These are phyloP conservation scores for Irpex sp. DNA, from an alignment of 1,284 basidiomycete species.

Conservation along the genomic window DNA sequence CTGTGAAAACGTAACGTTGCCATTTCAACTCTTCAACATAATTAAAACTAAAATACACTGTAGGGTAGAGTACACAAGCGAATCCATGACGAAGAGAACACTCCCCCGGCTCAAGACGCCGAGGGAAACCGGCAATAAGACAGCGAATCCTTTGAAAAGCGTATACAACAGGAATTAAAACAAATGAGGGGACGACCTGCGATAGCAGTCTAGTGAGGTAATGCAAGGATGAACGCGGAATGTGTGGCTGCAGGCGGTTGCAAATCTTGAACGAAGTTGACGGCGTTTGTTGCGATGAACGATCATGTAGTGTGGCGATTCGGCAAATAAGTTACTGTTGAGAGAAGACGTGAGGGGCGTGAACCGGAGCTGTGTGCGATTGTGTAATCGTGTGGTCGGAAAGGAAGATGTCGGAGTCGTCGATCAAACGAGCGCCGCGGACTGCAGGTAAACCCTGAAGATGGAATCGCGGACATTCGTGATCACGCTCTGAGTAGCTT, in stretches of 20 bases:
- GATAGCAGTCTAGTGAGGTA: background rate
- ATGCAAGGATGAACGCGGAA: background rate
- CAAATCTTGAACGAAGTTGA: background rate
- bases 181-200: background rate
- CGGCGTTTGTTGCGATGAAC: background rate
- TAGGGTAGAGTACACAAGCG: background rate
- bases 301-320: background rate
- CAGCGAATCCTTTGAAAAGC: background rate
- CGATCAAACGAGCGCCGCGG: constrained; percentile 27
- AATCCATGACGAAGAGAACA: background rate
- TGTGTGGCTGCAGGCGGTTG: background rate
- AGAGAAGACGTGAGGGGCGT: background rate
- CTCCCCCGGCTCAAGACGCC: too few species aligned
- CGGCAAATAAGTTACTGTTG: background rate
- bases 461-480: constrained; percentile 48
- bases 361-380: background rate
- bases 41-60: background rate
- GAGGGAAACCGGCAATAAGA: background rate
- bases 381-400: background rate
- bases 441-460: constrained; percentile 30
- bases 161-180: background rate
- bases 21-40: background rate
- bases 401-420: background rate
- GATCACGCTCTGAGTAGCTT: constrained; percentile 75
- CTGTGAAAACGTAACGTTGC: background rate